phyloP scores from a whole-genome alignment of 257 asterid species.

The Oldenlandia corymbosa region DNA sequence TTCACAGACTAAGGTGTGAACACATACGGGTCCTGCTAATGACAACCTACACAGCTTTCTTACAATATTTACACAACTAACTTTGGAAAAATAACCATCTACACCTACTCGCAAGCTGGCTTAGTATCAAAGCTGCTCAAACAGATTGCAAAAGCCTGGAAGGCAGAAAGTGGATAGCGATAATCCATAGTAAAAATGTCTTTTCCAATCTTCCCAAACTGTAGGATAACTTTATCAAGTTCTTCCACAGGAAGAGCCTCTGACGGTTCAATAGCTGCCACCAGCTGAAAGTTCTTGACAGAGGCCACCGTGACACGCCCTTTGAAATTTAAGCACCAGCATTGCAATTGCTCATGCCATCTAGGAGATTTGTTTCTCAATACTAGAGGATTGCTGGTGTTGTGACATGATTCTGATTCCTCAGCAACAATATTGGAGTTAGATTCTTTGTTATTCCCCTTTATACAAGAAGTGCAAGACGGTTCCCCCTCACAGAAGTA shows the following conservation, averaged over 20 bases:
- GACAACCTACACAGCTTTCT: constrained; percentile 1
- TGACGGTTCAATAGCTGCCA: constrained; percentile 35
- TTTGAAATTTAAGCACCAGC: constrained; percentile 69
- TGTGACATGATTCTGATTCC: constrained; percentile 14
- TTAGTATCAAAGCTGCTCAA: constrained; percentile 68
- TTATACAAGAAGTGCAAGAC: constrained; percentile 16
- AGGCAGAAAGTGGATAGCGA: constrained; percentile 61
- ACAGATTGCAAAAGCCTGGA: constrained; percentile 66
- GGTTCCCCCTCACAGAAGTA: constrained; percentile 17
- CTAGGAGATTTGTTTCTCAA: constrained; percentile 56
- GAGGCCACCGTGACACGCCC: constrained; percentile 75
- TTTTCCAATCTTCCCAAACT: constrained; percentile 64
- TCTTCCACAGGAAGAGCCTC: constrained; percentile 36
- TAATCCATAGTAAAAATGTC: constrained; percentile 74
- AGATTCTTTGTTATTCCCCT: constrained; percentile 16
- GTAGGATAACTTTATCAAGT: constrained; percentile 52
- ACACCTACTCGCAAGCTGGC: constrained; percentile 54
- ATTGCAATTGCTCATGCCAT: constrained; percentile 71
- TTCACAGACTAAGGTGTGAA: constrained; percentile 1
- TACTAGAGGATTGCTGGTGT: constrained; percentile 31
- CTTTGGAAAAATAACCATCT: neutral
- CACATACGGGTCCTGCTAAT: neutral
- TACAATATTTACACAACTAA: constrained; percentile 5
- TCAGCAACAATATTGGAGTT: constrained; percentile 11
- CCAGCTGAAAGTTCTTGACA: constrained; percentile 73